phyloP scores from a whole-genome alignment of 768 basidiomycete genomes.

The Candolleomyces efflorescens region DNA sequence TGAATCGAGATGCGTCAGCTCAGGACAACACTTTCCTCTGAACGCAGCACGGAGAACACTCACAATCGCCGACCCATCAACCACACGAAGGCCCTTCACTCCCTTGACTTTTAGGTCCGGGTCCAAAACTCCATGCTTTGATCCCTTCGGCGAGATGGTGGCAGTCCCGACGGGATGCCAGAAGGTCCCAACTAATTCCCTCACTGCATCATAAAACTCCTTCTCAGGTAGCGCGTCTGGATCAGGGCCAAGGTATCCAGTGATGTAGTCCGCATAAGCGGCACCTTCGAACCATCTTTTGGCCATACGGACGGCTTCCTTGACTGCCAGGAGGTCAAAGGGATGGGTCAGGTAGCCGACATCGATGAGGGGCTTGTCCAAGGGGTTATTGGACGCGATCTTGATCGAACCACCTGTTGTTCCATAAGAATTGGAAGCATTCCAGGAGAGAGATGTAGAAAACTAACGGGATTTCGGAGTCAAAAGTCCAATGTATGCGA shows the following conservation, averaged over 20 bases:
- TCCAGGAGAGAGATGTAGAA: background rate
- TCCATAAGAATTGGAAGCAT: background rate
- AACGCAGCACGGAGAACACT: slow-evolving; percentile 1
- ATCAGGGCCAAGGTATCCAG: background rate
- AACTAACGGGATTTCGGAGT: too few relatives aligned
- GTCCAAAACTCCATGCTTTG: slow-evolving; percentile 25
- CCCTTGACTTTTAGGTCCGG: slow-evolving; percentile 27
- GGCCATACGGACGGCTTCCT: slow-evolving; percentile 10
- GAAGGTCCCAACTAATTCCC: background rate
- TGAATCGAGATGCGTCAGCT: background rate
- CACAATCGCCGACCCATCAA: slow-evolving; percentile 29
- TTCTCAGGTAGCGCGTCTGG: background rate
- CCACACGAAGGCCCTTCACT: slow-evolving; percentile 25
- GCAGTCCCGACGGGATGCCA: slow-evolving; percentile 25
- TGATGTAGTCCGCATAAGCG: background rate
- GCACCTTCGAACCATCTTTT: background rate
- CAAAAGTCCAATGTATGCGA: too few relatives aligned
- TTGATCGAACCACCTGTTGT: slow-evolving; percentile 17
- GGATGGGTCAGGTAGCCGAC: background rate
- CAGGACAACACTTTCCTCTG: too few relatives aligned
- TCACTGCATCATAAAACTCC: background rate
- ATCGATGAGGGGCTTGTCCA: slow-evolving; percentile 8
- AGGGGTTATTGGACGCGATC: slow-evolving; percentile 10
- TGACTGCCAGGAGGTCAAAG: slow-evolving; percentile 4
- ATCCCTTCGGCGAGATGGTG: slow-evolving; percentile 19